These are phyloP conservation scores for Mariannaea sp. DNA, from an alignment of 2,329 filamentous ascomycete genomes.

Conservation along the genomic window DNA sequence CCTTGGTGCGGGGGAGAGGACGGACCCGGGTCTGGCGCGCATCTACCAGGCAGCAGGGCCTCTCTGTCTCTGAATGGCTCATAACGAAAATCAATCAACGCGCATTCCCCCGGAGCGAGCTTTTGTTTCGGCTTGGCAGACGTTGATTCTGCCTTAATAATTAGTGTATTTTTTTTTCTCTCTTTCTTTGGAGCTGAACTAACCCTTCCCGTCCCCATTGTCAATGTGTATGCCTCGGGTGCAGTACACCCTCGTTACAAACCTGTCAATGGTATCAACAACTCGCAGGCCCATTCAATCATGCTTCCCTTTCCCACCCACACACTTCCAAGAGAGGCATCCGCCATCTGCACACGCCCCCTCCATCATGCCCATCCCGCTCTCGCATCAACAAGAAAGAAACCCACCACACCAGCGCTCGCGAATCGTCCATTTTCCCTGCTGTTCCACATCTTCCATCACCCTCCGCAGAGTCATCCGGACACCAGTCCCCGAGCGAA, in stretches of 20 bases:
- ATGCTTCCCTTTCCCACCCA: not conserved
- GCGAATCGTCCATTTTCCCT: not conserved
- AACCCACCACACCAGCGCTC: not conserved
- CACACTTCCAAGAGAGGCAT: not conserved
- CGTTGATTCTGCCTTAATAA: too few species aligned
- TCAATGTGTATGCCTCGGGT: not conserved
- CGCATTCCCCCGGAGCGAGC: not conserved
- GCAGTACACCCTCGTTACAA: not conserved
- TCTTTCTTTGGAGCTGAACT: not conserved
- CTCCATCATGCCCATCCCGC: constrained; percentile 17
- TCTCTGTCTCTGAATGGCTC: constrained; percentile 10
- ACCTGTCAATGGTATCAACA: too few species aligned
- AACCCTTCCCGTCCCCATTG: too few species aligned
- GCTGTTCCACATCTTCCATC: not conserved
- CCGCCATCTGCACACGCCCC: constrained; percentile 17
- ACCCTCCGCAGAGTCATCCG: constrained; percentile 11
- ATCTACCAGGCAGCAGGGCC: constrained; percentile 18
- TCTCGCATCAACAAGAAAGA: constrained; percentile 11
- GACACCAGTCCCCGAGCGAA: constrained; percentile 9
- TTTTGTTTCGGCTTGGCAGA: too few species aligned
- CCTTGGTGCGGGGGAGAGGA: constrained; percentile 5
- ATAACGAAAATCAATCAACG: too few species aligned
- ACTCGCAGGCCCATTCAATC: not conserved
- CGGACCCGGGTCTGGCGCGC: too few species aligned
- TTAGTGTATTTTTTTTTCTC: too few species aligned